Evolutionary conservation across 176 grass and related monocot species (phyloP), one percentile per base, ranked within the genome.

Genomic region (Eragrostis curvula): DNA sequence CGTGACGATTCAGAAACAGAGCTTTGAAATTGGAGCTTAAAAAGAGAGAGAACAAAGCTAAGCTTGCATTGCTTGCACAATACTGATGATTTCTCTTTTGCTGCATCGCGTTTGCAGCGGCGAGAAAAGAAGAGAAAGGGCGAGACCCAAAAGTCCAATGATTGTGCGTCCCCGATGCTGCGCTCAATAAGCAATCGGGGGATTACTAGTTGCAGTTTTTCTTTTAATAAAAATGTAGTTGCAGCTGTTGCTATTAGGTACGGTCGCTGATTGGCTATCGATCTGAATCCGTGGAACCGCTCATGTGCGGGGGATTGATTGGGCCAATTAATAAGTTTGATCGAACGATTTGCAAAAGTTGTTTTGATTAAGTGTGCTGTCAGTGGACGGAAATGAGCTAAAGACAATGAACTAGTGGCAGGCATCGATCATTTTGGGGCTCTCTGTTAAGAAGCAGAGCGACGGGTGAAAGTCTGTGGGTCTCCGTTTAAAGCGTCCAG

Each of bases 71-170:
- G 56, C 6, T 43, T 8, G 42, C 42, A 8, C 42, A 43, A 4
- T 43, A 24, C 77, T 51, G 61, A 15, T n/a, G n/a, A n/a, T 25
- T 45, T 21, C 28, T 52, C 62, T 63, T 74, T 45, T 74, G 10
- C 39, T 15, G 51, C 40, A 18, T 28, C 16, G 17, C 2, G 18
- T 7, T 51, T n/a, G 62, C 27, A 12, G 5, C 5, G 44, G 17
- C 0, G 29, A 18, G 50, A 43, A 88, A 79, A 84, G 74, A 83
- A 78, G 80, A 25, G 63, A 66, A 59, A 70, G 30, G 2, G 73
- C 20, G 16, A 17, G 10, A 3, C 12, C 30, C 60, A 73, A 85
- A 88, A 79, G 86, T 57, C 70, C 81, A 88, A 88, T 88, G 60
- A 88, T 84, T 84, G 60, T 66, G 71, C n/a, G 2, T 66, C 62